Evolutionary conservation across 352 stramenopile species (phyloP).

Genomic region (Plasmopara halstedii): DNA sequence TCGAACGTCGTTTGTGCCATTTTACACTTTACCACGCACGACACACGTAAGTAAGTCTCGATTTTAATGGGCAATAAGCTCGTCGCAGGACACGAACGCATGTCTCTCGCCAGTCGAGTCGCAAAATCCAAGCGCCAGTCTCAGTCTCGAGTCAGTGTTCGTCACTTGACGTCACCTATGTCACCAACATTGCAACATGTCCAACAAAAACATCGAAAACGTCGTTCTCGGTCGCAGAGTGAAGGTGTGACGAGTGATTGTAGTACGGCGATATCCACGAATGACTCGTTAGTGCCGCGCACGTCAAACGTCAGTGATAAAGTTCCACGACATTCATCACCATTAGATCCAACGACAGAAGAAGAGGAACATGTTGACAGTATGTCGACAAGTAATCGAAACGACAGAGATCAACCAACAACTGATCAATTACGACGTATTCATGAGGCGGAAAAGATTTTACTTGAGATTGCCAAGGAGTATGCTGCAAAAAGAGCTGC

Average conservation of each 20-base stretch:
- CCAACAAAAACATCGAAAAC: conserved; percentile 14
- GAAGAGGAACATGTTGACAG: conserved; percentile 11
- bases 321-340: conserved; percentile 1
- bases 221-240: conserved; percentile 19
- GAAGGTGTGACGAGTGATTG: conserved; percentile 30
- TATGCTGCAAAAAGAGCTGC: conserved; percentile 72
- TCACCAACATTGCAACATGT: conserved; percentile 4
- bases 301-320: conserved; percentile 14
- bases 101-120: conserved; percentile 9
- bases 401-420: neutral
- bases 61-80: conserved; percentile 25
- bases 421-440: conserved; percentile 30
- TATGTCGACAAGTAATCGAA: conserved; percentile 10
- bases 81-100: conserved; percentile 2
- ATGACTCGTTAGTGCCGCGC: conserved; percentile 19
- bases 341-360: conserved; percentile 14
- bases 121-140: conserved; percentile 12
- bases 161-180: conserved; percentile 11
- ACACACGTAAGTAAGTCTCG: conserved; percentile 1
- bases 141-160: neutral
- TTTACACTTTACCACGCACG: conserved; percentile 13
- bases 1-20: conserved; percentile 5
- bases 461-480: conserved; percentile 71
- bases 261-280: conserved; percentile 18
- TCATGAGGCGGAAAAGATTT: conserved; percentile 53